Evolutionary conservation across 2,329 filamentous ascomycete genomes (phyloP).

Genomic region (Diaporthe caulivora): DNA sequence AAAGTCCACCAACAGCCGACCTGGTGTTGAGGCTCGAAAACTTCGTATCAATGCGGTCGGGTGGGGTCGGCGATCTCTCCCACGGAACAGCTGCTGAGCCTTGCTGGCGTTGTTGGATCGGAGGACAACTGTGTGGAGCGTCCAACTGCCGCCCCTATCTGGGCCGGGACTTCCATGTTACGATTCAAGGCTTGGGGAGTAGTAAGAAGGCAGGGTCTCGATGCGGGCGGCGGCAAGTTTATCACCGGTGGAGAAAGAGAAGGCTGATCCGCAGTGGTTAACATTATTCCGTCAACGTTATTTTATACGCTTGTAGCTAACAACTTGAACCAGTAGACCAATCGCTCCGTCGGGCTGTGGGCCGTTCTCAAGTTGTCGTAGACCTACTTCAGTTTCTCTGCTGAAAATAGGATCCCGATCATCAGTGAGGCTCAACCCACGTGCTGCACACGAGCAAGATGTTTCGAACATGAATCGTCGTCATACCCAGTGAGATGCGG

Average conservation of each 20-base stretch:
- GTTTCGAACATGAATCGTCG: constrained; percentile 6
- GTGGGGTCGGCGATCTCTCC: constrained; percentile 5
- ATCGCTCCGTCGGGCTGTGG: too few relatives aligned
- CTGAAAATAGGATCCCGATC: neutral
- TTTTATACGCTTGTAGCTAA: neutral
- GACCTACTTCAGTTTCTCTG: neutral
- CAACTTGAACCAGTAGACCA: neutral
- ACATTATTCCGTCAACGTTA: constrained; percentile 3
- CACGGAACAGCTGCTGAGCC: constrained; percentile 15
- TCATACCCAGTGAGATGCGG: constrained; percentile 13
- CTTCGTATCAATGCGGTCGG: constrained; percentile 22
- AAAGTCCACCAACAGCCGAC: constrained; percentile 21
- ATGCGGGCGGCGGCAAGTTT: constrained; percentile 1
- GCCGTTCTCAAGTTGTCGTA: too few relatives aligned
- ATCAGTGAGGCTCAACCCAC: constrained; percentile 18
- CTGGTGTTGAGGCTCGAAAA: neutral
- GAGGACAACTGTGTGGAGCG: neutral
- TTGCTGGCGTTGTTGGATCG: constrained; percentile 11
- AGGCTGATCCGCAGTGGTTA: neutral
- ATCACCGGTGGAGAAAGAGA: neutral
- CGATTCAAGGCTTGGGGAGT: neutral
- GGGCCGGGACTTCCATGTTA: neutral
- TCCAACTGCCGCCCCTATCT: constrained; percentile 24
- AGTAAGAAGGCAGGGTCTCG: neutral
- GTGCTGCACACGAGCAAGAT: neutral